Base-by-base conservation (phyloP, 148 eudicot genomes). In the Rhododendron molle region DNA sequence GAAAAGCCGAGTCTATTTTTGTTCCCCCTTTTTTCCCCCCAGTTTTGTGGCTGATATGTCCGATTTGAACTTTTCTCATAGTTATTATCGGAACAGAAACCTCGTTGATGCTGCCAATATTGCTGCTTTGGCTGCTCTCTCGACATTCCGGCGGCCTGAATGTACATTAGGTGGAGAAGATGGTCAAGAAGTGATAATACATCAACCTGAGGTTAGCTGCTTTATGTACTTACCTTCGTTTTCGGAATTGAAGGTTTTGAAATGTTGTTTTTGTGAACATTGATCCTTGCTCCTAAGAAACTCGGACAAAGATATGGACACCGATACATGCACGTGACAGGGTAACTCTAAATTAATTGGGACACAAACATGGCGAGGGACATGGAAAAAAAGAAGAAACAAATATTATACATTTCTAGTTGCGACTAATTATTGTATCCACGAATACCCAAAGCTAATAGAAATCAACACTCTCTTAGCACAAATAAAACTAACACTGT, bases 31-130 rank as follows among this genome's bases (percentile, higher is more conserved):
- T 18, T 38, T 3, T 30, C 1, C 13, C 14, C 2, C 38, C 76
- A 71, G 40, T 32, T 71, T 71, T 14, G 18, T 71, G 38, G 20
- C 18, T 71, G 76, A 14, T 71, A n/a, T 72, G 30, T 44, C 54
- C 20, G 73, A 40, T 73, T n/a, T 43, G 36, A 50, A n/a, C 60
- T 87, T 65, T 72, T 34, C 47, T 15, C 20, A 32, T 83, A 34
- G 77, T 32, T 38, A 44, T 23, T n/a, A 50, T 79, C 60, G 40
- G 69, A 85, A 88, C 89, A 95, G 98, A 83, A 97, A 97, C 92
- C 96, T 97, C 88, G 93, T 95, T 86, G 98, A 97, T 94, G 97
- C 99, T 88, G 98, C 99, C 90, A 97, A 97, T 89, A 91, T 92
- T 89, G 98, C 99, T 87, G 99, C 99, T 83, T 91, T 96, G 90